Percentiles rank a stretch among this genome's conserved stretches.
phyloP scores from a whole-genome alignment of 2,329 filamentous ascomycete species.

The Arthrobotrys conoides region DNA sequence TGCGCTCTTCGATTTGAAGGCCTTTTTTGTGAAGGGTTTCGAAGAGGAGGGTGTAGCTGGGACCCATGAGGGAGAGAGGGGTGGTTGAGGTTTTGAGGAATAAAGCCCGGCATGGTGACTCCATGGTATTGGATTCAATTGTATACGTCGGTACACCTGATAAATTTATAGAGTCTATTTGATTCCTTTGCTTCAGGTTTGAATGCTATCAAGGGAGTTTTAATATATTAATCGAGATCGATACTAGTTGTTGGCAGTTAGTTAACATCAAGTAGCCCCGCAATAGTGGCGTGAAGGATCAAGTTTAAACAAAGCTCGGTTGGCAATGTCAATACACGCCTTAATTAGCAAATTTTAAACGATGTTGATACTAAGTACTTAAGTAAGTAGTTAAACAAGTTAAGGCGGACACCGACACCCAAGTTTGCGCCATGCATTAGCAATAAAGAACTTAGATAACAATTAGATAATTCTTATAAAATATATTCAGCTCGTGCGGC shows the following conservation, averaged over 20 bases:
- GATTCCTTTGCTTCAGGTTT: too few species aligned
- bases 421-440: too few species aligned
- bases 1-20: conserved; percentile 28
- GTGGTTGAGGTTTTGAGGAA: conserved; percentile 44
- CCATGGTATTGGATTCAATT: conserved; percentile 8
- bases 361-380: too few species aligned
- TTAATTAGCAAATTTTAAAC: too few species aligned
- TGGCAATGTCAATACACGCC: not conserved
- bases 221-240: too few species aligned
- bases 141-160: too few species aligned
- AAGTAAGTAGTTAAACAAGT: conserved; percentile 4
- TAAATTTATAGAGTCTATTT: too few species aligned
- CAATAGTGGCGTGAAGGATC: not conserved
- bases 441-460: too few species aligned
- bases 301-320: not conserved
- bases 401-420: not conserved
- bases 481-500: too few species aligned
- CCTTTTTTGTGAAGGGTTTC: conserved; percentile 16
- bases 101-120: conserved; percentile 10
- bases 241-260: conserved; percentile 1
- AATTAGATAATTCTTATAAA: too few species aligned
- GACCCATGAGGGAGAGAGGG: not conserved
- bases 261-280: too few species aligned
- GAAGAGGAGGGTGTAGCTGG: conserved; percentile 21
- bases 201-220: too few species aligned